Percentiles rank a stretch among this genome's conserved stretches.
Conservation (phyloP, 257 asterid genomes). For the Ballota nigra region DNA sequence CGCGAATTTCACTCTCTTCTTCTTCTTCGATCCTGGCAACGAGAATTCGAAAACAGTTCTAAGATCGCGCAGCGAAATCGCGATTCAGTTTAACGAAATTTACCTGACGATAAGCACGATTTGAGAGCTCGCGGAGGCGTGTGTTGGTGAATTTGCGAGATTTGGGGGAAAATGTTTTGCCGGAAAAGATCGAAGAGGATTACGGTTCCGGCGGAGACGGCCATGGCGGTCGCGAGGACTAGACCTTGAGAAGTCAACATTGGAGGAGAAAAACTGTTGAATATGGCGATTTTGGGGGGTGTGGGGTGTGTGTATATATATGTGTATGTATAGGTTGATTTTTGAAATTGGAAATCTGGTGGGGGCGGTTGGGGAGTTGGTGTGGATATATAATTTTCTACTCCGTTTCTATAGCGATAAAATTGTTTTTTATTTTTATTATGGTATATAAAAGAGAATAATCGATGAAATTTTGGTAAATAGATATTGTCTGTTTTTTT, state of each 20-base stretch:
- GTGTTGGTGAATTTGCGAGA: neutral
- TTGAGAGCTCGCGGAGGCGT: neutral
- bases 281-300: too few relatives aligned
- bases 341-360: too few relatives aligned
- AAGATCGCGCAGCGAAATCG: neutral
- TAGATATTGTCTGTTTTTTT: too few relatives aligned
- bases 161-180: neutral
- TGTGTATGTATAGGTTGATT: too few relatives aligned
- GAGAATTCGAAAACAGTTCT: too few relatives aligned
- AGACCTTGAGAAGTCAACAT: neutral
- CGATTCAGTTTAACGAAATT: neutral
- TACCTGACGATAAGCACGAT: neutral
- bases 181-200: neutral
- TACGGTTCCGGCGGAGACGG: neutral
- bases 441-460: too few relatives aligned
- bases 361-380: too few relatives aligned
- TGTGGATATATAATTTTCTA: too few relatives aligned
- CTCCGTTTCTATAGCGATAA: too few relatives aligned
- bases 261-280: neutral
- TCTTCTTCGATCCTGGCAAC: conserved; percentile 15
- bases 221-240: neutral
- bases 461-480: too few relatives aligned
- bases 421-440: too few relatives aligned
- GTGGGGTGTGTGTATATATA: too few relatives aligned
- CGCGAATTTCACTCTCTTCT: conserved; percentile 63